Base-by-base conservation (phyloP, 164 flowering plant species). In the Magnolia changhungtana region DNA sequence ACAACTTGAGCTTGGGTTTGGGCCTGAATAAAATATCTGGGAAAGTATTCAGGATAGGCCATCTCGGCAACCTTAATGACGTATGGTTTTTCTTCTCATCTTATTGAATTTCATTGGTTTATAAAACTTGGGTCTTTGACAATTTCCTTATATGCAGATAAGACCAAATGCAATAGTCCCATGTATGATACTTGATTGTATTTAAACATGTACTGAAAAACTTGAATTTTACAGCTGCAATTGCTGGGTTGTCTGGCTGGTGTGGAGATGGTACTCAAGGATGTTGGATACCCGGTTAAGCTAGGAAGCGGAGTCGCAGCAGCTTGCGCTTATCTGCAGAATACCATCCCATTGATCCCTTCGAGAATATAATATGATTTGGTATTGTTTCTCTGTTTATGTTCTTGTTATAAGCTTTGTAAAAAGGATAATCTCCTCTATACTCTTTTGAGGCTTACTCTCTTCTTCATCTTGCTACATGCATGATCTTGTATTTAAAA, bases 21-120 rank as follows among this genome's bases (percentile, higher is more conserved):
- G 99, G 99, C 67, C 89, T 96, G 72, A 96, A 96, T 90, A 94
- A 93, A 84, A 93, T 96, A 1, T 98, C 97, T 72, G 99, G 99
- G 50, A 96, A 91, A 79, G 99, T 91, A 63, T 96, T 96, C 94
- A 87, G 98, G 88, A 96, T 96, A 84, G 99, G 99, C 13, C 99
- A 96, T 85, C 99, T 94, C 75, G 99, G 99, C 61, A 88, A 88
- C 82, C 80, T 96, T 18, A 96, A 96, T 78, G 99, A 92, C 92
- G 98, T 93, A 86, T 14, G 37, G 4, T 59, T 76, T 67, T 24
- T 31, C 23, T 21, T 75, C 61, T 21, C 2, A 10, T 29, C 18
- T 31, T 14, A 55, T 10, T 55, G 61, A 55, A 10, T 55, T 55
- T 16, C 13, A 55, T 7, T 55, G 13, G 61, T 37, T 37, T 64